Evolutionary conservation across 1,139 yeast genomes (phyloP).

Genomic region (Debaryomyces subglobosus): DNA sequence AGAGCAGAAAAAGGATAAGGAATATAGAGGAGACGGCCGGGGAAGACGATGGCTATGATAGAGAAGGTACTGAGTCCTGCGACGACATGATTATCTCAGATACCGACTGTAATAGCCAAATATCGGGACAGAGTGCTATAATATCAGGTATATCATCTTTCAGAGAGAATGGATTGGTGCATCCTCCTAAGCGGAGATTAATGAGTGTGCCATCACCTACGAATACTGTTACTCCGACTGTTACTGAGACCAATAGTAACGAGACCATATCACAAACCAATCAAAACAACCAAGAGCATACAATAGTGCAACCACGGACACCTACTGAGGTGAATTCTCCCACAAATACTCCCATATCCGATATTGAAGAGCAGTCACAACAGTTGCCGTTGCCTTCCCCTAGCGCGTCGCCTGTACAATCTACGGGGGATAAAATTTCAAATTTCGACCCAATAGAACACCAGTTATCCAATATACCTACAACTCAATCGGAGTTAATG

Average conservation of each 20-base stretch:
- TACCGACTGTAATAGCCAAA: conserved; percentile 33
- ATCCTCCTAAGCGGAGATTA: conserved; percentile 46
- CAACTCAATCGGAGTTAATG: conserved; percentile 45
- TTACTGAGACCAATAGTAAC: conserved; percentile 5
- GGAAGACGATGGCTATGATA: conserved; percentile 17
- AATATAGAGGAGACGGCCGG: conserved; percentile 14
- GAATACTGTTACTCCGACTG: conserved; percentile 14
- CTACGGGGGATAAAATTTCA: conserved; percentile 15
- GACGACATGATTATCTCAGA: conserved; percentile 45
- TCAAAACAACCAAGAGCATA: conserved; percentile 10
- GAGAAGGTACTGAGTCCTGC: conserved; percentile 29
- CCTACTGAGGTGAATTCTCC: conserved; percentile 38
- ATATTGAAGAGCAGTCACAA: conserved; percentile 39
- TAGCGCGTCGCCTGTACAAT: conserved; percentile 65
- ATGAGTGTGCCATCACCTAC: conserved; percentile 25
- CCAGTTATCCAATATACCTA: conserved; percentile 32
- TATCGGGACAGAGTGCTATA: conserved; percentile 21
- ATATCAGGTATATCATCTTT: conserved; percentile 13
- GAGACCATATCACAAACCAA: conserved; percentile 4
- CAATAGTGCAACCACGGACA: conserved; percentile 29
- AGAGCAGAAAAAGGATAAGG: conserved; percentile 30
- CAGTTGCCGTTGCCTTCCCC: conserved; percentile 69
- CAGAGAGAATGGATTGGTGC: conserved; percentile 27
- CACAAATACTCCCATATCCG: conserved; percentile 42
- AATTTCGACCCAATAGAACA: conserved; percentile 24